A percentile compares a stretch with the other conserved stretches of the same genome.
Conservation (phyloP, 352 stramenopile species). For the Globisporangium iwayamae region DNA sequence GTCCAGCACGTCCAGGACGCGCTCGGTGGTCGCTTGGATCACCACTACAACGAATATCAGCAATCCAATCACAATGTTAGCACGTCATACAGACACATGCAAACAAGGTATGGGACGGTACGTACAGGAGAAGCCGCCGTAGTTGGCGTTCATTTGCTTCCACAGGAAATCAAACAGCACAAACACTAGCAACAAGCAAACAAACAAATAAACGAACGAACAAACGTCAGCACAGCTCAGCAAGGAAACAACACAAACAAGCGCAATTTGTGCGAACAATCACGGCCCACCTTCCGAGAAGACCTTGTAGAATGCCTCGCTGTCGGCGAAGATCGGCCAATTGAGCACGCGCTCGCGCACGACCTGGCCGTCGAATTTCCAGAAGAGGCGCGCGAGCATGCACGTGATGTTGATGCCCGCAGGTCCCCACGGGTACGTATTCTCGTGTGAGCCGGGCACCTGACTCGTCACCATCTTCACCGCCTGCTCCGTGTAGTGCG, state of each 20-base stretch:
- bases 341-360: conserved; percentile 57
- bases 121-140: conserved; percentile 77
- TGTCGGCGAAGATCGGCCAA: conserved; percentile 71
- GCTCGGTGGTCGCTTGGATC: conserved; percentile 68
- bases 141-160: conserved; percentile 85
- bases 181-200: conserved; percentile 46
- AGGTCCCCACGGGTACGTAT: conserved; percentile 83
- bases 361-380: conserved; percentile 74
- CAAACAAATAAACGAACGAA: not conserved
- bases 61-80: not conserved
- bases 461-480: conserved; percentile 75
- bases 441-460: conserved; percentile 71
- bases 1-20: conserved; percentile 66
- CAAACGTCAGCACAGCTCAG: conserved; percentile 5
- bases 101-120: not conserved
- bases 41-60: conserved; percentile 38
- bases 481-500: conserved; percentile 59
- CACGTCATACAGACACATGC: not conserved
- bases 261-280: not conserved
- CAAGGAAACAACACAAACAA: not conserved
- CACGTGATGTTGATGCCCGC: conserved; percentile 86
- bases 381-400: conserved; percentile 77
- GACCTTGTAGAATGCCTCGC: conserved; percentile 67
- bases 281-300: conserved; percentile 52
- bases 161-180: conserved; percentile 82